phyloP scores from a whole-genome alignment of 768 basidiomycete species.

The Termitomyces sp. region DNA sequence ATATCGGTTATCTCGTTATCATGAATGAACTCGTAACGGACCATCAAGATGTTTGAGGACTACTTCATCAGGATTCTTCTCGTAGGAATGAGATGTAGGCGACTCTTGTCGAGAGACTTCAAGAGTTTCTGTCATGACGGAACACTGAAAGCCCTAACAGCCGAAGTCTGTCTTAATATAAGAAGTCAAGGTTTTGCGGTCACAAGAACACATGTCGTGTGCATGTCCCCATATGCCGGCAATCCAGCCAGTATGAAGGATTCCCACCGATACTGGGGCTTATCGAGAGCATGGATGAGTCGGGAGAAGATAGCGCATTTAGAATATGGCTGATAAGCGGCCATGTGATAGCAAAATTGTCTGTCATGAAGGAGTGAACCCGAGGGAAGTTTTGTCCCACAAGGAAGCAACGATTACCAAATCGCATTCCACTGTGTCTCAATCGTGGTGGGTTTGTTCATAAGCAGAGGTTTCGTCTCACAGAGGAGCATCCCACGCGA shows the following conservation, averaged over 20 bases:
- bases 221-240: slow-evolving; percentile 4
- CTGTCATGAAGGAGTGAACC: neutral
- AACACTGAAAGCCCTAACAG: slow-evolving; percentile 1
- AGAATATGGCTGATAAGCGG: neutral
- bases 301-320: neutral
- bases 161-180: neutral
- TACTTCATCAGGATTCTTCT: slow-evolving; percentile 20
- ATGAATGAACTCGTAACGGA: slow-evolving; percentile 11
- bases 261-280: slow-evolving; percentile 6
- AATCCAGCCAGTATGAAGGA: neutral
- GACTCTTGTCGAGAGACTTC: slow-evolving; percentile 21
- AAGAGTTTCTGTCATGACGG: slow-evolving; percentile 20
- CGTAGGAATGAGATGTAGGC: slow-evolving; percentile 15
- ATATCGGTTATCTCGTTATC: neutral
- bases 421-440: neutral
- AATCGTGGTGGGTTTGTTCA: neutral
- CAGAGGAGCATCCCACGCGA: neutral
- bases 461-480: neutral
- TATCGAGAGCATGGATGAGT: neutral
- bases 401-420: neutral
- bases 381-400: slow-evolving; percentile 1
- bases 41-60: slow-evolving; percentile 18
- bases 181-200: neutral
- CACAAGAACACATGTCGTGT: slow-evolving; percentile 7
- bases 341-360: slow-evolving; percentile 5